Evolutionary conservation across 768 basidiomycete genomes (phyloP), one percentile per base, ranked within the genome.

Genomic region (Tricholoma bakamatsutake): DNA sequence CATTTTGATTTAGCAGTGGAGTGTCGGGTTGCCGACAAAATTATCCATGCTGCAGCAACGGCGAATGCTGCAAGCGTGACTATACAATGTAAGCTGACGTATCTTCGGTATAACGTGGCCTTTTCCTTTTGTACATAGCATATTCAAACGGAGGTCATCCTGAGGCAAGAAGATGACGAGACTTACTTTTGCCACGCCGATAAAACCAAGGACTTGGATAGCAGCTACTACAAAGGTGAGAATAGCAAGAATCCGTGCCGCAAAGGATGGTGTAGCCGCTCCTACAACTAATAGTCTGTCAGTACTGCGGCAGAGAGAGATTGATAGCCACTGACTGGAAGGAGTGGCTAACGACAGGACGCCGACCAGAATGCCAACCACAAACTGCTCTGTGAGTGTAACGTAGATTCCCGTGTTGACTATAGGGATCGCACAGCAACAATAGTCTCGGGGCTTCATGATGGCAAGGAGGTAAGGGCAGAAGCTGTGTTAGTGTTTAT

Each of bases 381-480:
- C 73, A 42, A 90, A 77, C 71, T 97, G 94, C 67, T 96, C 90
- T 0, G 75, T 67, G 49, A 98, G 69, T 28, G 88, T 81, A 17
- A 82, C 69, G 63, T 97, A 98, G 52, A 98, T 90, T 31, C 97
- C 97, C 58, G 84, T 80, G 73, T 99, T 96, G 59, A 93, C 76
- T 49, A 93, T 72, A 8, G 95, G 95, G 57, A 98, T 87, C 43
- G 94, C 94, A 64, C 90, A 92, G 69, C 93, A 97, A 66, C 93
- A 97, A 66, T 93, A 95, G 49, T 92, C 86, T 73, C 90, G 82
- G 50, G 85, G 72, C 68, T 85, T 88, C 87, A 89, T 87, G 66
- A 58, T 66, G 65, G 56, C 59, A 81, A 64, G n/a, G n/a, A n/a
- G n/a, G n/a, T n/a, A n/a, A n/a, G n/a, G n/a, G n/a, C n/a, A n/a